These are phyloP conservation scores for Vanrija pseudolonga DNA, from an alignment of 1,284 basidiomycete species.

Conservation along the genomic window DNA sequence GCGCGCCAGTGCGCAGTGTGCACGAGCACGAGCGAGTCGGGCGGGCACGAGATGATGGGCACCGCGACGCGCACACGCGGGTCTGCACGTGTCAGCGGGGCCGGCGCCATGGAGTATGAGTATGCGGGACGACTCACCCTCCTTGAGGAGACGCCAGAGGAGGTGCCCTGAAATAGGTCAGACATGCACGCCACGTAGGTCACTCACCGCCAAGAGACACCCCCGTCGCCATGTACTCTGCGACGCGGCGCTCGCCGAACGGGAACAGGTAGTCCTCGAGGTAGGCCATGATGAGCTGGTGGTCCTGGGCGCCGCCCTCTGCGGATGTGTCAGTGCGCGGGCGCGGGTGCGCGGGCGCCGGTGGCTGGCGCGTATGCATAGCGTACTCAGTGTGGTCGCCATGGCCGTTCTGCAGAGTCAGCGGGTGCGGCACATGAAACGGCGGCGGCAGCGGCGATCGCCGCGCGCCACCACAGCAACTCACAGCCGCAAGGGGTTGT, in stretches of 20 bases:
- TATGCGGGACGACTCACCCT: slow-evolving; percentile 51
- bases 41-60: slow-evolving; percentile 9
- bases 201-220: slow-evolving; percentile 52
- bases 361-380: neutral
- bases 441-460: no score
- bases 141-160: slow-evolving; percentile 13
- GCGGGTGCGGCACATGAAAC: neutral
- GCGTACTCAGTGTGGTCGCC: slow-evolving; percentile 7
- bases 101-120: slow-evolving; percentile 59
- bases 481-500: slow-evolving; percentile 61
- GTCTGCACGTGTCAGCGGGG: slow-evolving; percentile 51
- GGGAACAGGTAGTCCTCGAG: slow-evolving; percentile 75
- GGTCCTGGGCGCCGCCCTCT: slow-evolving; percentile 52
- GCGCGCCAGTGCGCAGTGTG: slow-evolving; percentile 4
- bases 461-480: neutral
- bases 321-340: neutral
- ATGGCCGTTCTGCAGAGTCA: slow-evolving; percentile 4
- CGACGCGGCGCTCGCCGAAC: slow-evolving; percentile 60
- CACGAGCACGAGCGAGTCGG: slow-evolving; percentile 6
- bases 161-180: slow-evolving; percentile 6
- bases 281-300: slow-evolving; percentile 77
- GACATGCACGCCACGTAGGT: neutral
- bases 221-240: slow-evolving; percentile 60
- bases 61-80: slow-evolving; percentile 9
- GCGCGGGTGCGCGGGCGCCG: no score